Evolutionary conservation across 164 flowering plant species (phyloP).

Genomic region (Aristolochia fimbriata): DNA sequence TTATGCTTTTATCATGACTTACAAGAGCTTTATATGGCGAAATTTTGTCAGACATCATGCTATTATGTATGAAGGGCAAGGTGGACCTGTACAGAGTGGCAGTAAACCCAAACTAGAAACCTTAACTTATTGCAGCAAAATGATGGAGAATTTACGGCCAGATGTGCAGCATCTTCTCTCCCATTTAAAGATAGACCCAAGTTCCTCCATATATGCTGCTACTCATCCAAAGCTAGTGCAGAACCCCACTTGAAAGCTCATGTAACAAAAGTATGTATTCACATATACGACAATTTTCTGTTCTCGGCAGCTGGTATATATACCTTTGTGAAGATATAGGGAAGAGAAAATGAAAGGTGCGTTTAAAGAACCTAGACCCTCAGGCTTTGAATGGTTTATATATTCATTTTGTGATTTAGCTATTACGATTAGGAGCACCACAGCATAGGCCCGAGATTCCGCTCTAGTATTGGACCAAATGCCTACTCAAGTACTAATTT

Average conservation of each 20-base stretch:
- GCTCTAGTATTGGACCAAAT: too few relatives aligned
- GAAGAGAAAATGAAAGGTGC: too few relatives aligned
- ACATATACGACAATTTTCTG: too few relatives aligned
- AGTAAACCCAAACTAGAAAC: conserved; percentile 82
- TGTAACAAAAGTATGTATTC: too few relatives aligned
- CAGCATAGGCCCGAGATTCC: too few relatives aligned
- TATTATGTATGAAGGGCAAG: conserved; percentile 91
- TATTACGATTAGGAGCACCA: too few relatives aligned
- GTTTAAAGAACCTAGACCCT: too few relatives aligned
- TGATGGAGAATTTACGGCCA: conserved; percentile 61
- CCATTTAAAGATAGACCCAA: conserved; percentile 70
- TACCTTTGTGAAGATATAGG: too few relatives aligned
- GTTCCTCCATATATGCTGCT: conserved; percentile 80
- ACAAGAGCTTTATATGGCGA: conserved; percentile 4
- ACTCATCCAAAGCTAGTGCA: conserved; percentile 66
- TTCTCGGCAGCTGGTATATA: too few relatives aligned
- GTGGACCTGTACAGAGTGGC: conserved; percentile 80
- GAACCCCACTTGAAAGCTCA: conserved; percentile 17
- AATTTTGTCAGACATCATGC: conserved; percentile 61
- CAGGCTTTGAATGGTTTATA: too few relatives aligned
- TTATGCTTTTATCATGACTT: neutral
- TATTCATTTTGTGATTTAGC: too few relatives aligned
- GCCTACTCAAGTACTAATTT: too few relatives aligned
- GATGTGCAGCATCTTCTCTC: conserved; percentile 87
- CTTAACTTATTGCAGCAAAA: conserved; percentile 53